phyloP scores from a whole-genome alignment of 345 rosid genomes.

The Moricandia moricandioides region DNA sequence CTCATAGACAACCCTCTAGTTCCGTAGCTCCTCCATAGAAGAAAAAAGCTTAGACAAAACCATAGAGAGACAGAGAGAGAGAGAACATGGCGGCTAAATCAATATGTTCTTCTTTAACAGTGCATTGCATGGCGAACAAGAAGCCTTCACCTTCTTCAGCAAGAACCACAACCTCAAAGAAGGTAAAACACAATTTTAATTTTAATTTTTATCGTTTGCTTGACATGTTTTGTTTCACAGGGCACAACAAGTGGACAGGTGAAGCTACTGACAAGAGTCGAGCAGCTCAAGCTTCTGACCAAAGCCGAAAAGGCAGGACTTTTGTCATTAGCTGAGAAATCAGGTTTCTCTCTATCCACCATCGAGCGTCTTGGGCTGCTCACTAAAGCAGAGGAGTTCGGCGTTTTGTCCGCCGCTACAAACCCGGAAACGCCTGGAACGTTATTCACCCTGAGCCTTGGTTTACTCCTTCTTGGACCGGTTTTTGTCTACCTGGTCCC shows the following conservation, averaged over 20 bases:
- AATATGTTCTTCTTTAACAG: conserved; percentile 37
- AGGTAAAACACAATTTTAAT: conserved; percentile 36
- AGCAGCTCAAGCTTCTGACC: conserved; percentile 77
- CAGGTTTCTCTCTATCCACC: conserved; percentile 74
- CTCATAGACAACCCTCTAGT: conserved; percentile 15
- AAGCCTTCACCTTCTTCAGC: conserved; percentile 52
- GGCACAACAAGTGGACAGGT: conserved; percentile 40
- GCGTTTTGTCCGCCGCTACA: conserved; percentile 83
- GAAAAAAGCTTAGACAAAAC: conserved; percentile 9
- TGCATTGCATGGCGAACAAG: conserved; percentile 72
- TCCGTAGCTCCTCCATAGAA: conserved; percentile 5
- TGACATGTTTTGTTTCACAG: not conserved
- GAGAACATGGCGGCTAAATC: conserved; percentile 42
- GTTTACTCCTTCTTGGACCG: conserved; percentile 76
- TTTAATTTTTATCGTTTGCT: not conserved
- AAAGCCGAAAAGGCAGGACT: conserved; percentile 92
- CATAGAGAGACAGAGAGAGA: not conserved
- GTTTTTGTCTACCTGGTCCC: conserved; percentile 71
- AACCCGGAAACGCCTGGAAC: conserved; percentile 75
- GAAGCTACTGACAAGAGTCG: conserved; percentile 88
- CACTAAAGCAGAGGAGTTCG: conserved; percentile 85
- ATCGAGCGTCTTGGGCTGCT: conserved; percentile 93
- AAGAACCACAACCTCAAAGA: conserved; percentile 52
- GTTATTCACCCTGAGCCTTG: conserved; percentile 58
- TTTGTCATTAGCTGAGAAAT: conserved; percentile 84